Conservation (phyloP, 1,284 basidiomycete species). For the Salmacisia buchloeana region DNA sequence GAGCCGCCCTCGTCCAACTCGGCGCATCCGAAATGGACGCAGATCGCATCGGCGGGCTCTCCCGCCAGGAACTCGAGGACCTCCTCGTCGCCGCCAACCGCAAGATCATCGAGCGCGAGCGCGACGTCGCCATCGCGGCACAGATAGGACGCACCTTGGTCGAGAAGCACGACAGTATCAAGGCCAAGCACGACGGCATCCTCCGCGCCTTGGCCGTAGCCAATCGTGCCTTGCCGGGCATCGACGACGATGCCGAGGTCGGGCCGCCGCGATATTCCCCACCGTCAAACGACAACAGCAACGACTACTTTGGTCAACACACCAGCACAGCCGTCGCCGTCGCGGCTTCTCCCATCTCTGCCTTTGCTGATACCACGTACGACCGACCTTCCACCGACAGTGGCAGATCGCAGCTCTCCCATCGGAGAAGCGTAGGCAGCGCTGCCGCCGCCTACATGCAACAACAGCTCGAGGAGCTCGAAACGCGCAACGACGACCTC, state of each 20-base stretch:
- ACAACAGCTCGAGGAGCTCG: constrained; percentile 30
- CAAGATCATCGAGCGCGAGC: constrained; percentile 37
- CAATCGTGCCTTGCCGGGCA: too few relatives aligned
- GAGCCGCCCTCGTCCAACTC: not conserved
- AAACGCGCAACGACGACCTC: constrained; percentile 36
- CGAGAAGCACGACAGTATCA: constrained; percentile 39
- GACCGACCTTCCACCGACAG: not conserved
- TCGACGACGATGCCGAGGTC: not conserved
- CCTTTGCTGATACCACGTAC: not conserved
- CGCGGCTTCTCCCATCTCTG: constrained; percentile 1
- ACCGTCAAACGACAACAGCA: constrained; percentile 5
- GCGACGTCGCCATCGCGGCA: constrained; percentile 38
- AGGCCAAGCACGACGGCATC: constrained; percentile 26
- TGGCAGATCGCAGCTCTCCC: constrained; percentile 13
- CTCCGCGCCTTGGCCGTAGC: constrained; percentile 11
- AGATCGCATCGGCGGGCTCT: constrained; percentile 26
- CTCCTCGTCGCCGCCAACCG: constrained; percentile 33
- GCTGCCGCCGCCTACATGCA: constrained; percentile 14
- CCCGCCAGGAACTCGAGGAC: constrained; percentile 35
- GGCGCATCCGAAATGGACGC: constrained; percentile 16
- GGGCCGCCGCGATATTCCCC: not conserved
- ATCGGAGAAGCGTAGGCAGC: not conserved
- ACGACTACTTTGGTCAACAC: constrained; percentile 19
- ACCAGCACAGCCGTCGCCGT: constrained; percentile 16
- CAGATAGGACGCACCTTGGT: constrained; percentile 40